Percentiles rank a stretch among this genome's conserved stretches.
Evolutionary conservation across 768 basidiomycete genomes (phyloP).

Genomic region (Russula griseocarnosa): DNA sequence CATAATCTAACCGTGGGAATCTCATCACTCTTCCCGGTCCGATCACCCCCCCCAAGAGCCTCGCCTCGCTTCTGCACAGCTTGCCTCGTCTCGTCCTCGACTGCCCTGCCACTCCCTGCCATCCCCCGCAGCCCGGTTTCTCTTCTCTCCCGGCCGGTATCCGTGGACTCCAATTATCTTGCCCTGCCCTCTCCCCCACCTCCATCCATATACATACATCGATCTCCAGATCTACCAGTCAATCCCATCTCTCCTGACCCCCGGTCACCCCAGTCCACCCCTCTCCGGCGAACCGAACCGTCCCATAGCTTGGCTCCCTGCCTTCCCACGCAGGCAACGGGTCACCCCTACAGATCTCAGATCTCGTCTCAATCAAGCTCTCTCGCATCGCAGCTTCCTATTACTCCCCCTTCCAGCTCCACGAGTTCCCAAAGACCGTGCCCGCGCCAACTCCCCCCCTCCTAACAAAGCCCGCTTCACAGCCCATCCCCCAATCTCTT

Average conservation of each 20-base stretch:
- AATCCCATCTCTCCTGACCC: not conserved
- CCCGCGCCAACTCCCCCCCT: constrained; percentile 3
- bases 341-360: constrained; percentile 14
- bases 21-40: not conserved
- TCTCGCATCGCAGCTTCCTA: not conserved
- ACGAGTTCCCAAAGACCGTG: constrained; percentile 8
- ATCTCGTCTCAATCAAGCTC: constrained; percentile 11
- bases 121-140: not conserved
- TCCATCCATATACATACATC: not conserved
- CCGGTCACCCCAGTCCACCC: constrained; percentile 2
- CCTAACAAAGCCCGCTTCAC: not conserved
- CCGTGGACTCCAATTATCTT: not conserved
- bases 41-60: not conserved
- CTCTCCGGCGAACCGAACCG: constrained; percentile 5
- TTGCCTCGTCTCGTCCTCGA: not conserved
- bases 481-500: not conserved
- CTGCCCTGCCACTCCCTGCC: not conserved
- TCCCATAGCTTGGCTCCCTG: not conserved
- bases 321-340: constrained; percentile 7
- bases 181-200: too few relatives aligned
- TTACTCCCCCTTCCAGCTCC: not conserved
- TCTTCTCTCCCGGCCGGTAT: not conserved
- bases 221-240: not conserved
- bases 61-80: not conserved
- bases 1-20: not conserved